phyloP scores from a whole-genome alignment of 2,329 filamentous ascomycete genomes.

The Aureobasidium sp. region DNA sequence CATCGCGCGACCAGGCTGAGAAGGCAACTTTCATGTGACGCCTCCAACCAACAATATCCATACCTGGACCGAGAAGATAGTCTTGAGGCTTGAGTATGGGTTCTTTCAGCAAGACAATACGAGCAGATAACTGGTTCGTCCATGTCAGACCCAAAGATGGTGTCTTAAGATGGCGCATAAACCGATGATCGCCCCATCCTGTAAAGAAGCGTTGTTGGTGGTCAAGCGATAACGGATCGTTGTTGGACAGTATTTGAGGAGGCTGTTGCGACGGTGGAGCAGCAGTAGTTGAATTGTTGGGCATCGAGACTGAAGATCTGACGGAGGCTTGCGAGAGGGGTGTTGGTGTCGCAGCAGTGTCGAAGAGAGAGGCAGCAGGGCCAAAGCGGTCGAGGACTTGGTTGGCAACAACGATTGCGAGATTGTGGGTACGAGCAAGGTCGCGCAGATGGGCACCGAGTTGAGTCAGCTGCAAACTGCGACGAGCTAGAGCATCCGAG shows the following conservation, averaged over 20 bases:
- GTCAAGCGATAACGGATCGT: slow-evolving; percentile 62
- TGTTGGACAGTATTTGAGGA: slow-evolving; percentile 30
- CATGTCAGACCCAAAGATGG: slow-evolving; percentile 83
- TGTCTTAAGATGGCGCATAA: slow-evolving; percentile 57
- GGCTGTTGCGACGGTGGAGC: slow-evolving; percentile 9
- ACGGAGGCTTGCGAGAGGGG: slow-evolving; percentile 6
- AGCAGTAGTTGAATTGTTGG: background rate
- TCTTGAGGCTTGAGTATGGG: slow-evolving; percentile 42
- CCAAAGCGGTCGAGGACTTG: slow-evolving; percentile 87
- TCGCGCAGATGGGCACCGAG: slow-evolving; percentile 69
- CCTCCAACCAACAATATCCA: slow-evolving; percentile 54
- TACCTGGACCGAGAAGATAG: slow-evolving; percentile 36
- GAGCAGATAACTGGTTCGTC: slow-evolving; percentile 79
- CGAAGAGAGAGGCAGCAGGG: slow-evolving; percentile 16
- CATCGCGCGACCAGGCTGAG: slow-evolving; percentile 62
- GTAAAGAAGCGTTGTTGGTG: slow-evolving; percentile 95
- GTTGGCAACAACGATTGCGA: slow-evolving; percentile 88
- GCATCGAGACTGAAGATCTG: background rate
- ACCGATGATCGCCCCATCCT: slow-evolving; percentile 69
- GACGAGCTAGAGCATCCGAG: slow-evolving; percentile 54
- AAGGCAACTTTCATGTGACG: slow-evolving; percentile 87
- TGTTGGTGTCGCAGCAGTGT: background rate
- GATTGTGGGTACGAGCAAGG: slow-evolving; percentile 63
- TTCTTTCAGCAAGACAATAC: slow-evolving; percentile 72
- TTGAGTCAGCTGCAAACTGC: slow-evolving; percentile 68